Percentiles rank a stretch among this genome's conserved stretches.
Conservation (phyloP, 345 rosid genomes). For the Geranium brycei region DNA sequence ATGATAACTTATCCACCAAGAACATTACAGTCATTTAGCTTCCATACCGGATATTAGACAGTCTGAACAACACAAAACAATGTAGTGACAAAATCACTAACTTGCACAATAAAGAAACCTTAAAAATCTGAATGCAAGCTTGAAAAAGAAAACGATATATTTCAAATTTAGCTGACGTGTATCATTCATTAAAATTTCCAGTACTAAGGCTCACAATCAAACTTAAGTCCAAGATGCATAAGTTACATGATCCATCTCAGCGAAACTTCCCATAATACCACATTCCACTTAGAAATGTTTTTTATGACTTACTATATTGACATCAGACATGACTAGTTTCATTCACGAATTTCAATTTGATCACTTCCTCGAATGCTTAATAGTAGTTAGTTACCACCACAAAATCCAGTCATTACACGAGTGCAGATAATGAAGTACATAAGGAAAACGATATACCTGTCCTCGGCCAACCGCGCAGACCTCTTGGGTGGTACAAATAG, state of each 20-base stretch:
- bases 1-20: neutral
- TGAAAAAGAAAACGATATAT: neutral
- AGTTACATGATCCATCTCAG: neutral
- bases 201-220: neutral
- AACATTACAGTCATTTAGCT: neutral
- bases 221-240: neutral
- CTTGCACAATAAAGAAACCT: neutral
- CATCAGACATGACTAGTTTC: neutral
- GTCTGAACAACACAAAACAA: neutral
- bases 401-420: neutral
- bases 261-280: neutral
- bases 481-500: slow-evolving; percentile 92
- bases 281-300: neutral
- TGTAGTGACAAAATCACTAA: neutral
- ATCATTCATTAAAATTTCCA: neutral
- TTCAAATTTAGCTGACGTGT: neutral
- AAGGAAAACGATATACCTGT: slow-evolving; percentile 44
- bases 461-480: slow-evolving; percentile 95
- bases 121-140: neutral
- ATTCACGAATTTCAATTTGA: neutral
- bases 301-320: neutral
- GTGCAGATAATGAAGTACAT: neutral
- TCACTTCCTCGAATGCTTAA: neutral
- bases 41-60: neutral
- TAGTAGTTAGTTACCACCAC: neutral